Percentiles rank a stretch among this genome's conserved stretches.
These are phyloP conservation scores for Coemansia nantahalensis DNA, from an alignment of 192 early-diverging fungal genomes.

Conservation along the genomic window DNA sequence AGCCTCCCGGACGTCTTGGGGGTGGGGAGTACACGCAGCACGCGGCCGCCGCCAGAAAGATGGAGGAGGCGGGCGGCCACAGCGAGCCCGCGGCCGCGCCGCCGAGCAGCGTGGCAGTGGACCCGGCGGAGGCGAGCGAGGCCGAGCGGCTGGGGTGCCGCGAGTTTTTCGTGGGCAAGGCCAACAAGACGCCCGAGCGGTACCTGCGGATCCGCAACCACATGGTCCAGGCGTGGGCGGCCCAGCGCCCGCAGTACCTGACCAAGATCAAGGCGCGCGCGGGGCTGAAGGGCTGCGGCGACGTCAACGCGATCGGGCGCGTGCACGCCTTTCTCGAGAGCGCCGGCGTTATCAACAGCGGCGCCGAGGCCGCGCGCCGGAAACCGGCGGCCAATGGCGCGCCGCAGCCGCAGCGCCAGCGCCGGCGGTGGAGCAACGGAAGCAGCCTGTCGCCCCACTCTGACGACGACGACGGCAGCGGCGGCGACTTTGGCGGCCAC, in stretches of 20 bases:
- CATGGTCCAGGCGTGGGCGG: conserved; percentile 78
- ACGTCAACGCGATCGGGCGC: conserved; percentile 89
- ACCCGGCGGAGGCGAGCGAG: conserved; percentile 5
- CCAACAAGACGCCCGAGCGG: conserved; percentile 81
- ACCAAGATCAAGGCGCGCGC: conserved; percentile 78
- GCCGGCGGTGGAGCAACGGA: background rate
- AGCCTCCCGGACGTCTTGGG: too few relatives aligned
- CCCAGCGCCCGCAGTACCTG: conserved; percentile 65
- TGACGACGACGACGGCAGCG: background rate
- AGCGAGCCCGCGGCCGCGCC: too few relatives aligned
- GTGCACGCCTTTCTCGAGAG: conserved; percentile 82
- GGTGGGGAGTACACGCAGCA: too few relatives aligned
- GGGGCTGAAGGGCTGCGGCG: conserved; percentile 78
- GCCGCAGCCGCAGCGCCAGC: background rate
- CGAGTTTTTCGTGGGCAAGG: conserved; percentile 69
- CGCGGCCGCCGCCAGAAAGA: too few relatives aligned
- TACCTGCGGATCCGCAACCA: conserved; percentile 88
- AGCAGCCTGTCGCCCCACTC: background rate
- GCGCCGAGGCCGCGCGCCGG: conserved; percentile 36
- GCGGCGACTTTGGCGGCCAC: too few relatives aligned
- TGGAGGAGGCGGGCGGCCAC: too few relatives aligned
- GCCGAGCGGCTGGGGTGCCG: conserved; percentile 23
- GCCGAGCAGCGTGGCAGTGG: conserved; percentile 1
- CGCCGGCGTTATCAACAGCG: conserved; percentile 75
- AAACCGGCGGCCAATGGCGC: background rate